These are phyloP conservation scores for Boletus vermiculosoides DNA, from an alignment of 768 basidiomycete genomes.

Conservation along the genomic window DNA sequence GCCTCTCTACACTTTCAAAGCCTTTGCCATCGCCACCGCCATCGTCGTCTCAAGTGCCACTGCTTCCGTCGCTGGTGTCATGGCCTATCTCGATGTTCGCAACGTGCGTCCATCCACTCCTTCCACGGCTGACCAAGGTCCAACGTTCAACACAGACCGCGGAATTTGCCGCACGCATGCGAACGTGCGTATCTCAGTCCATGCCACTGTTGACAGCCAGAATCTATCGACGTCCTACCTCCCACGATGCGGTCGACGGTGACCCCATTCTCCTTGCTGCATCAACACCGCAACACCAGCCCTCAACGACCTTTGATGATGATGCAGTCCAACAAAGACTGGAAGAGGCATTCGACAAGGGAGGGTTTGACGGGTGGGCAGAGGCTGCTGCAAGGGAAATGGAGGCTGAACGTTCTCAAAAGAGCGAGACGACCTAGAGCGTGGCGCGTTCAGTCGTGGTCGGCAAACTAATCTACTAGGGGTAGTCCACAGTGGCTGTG, in stretches of 20 bases:
- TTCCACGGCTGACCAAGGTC: not conserved
- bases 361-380: conserved; percentile 56
- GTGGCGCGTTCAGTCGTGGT: no score
- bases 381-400: conserved; percentile 52
- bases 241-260: conserved; percentile 17
- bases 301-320: conserved; percentile 17
- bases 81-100: conserved; percentile 50
- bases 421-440: not conserved
- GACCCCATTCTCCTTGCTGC: not conserved
- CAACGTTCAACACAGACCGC: conserved; percentile 46
- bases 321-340: conserved; percentile 53
- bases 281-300: not conserved
- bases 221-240: conserved; percentile 47
- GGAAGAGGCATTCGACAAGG: conserved; percentile 53
- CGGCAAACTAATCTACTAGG: not conserved
- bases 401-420: conserved; percentile 51
- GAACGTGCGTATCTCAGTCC: conserved; percentile 42
- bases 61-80: conserved; percentile 47
- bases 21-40: conserved; percentile 63
- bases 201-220: conserved; percentile 50
- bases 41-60: conserved; percentile 51
- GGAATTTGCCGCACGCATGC: conserved; percentile 62
- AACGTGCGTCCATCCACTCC: conserved; percentile 40
- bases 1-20: conserved; percentile 56
- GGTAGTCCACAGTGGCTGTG: not conserved